Conservation (phyloP, 2,329 filamentous ascomycete genomes). For the Pseudogymnoascus sp. region DNA sequence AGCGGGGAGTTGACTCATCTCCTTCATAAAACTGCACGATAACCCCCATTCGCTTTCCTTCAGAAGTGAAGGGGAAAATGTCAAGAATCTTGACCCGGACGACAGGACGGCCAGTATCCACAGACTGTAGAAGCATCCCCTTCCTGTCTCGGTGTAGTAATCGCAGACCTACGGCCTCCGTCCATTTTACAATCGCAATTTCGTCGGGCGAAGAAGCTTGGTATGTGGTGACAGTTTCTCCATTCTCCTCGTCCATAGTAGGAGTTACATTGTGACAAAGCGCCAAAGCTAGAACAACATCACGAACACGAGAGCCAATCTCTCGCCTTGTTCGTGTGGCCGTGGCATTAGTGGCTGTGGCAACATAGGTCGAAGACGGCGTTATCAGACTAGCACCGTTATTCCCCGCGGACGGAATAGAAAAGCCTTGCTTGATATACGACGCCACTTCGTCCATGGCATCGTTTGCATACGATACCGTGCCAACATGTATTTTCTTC, state of each 20-base stretch:
- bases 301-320: slow-evolving; percentile 86
- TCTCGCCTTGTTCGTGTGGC: slow-evolving; percentile 83
- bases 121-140: slow-evolving; percentile 73
- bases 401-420: slow-evolving; percentile 40
- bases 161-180: slow-evolving; percentile 81
- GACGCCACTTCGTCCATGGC: slow-evolving; percentile 94
- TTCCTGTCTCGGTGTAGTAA: slow-evolving; percentile 80
- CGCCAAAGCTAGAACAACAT: slow-evolving; percentile 85
- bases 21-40: slow-evolving; percentile 76
- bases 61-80: slow-evolving; percentile 94
- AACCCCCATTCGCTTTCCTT: slow-evolving; percentile 97
- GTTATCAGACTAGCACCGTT: slow-evolving; percentile 56
- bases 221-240: slow-evolving; percentile 71
- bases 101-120: slow-evolving; percentile 63
- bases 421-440: slow-evolving; percentile 80
- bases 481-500: slow-evolving; percentile 97
- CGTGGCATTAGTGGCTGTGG: slow-evolving; percentile 48
- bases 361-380: slow-evolving; percentile 63
- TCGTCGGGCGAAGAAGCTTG: slow-evolving; percentile 97
- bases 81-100: slow-evolving; percentile 86
- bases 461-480: slow-evolving; percentile 95
- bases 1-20: slow-evolving; percentile 39
- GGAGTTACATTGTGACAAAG: slow-evolving; percentile 97
- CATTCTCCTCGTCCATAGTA: slow-evolving; percentile 75
- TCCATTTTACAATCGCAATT: slow-evolving; percentile 95